Conservation (phyloP, 768 basidiomycete species). For the Scleroderma citrinum region DNA sequence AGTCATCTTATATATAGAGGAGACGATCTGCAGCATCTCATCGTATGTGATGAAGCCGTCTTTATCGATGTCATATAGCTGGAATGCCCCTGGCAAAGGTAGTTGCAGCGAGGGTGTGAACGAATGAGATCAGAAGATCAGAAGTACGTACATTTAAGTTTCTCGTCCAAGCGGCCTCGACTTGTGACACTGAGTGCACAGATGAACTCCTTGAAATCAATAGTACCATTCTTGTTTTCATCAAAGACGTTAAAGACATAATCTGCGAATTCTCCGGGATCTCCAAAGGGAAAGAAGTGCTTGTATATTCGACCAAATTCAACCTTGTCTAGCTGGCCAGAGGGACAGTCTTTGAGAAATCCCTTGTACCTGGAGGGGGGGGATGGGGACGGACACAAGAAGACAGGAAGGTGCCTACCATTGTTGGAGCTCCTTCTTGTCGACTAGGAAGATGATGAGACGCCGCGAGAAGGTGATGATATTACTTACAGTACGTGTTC, state of each 20-base stretch:
- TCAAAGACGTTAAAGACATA: slow-evolving; percentile 99
- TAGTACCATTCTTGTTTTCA: slow-evolving; percentile 90
- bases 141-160: slow-evolving; percentile 81
- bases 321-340: slow-evolving; percentile 90
- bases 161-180: slow-evolving; percentile 91
- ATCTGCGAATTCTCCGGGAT: slow-evolving; percentile 93
- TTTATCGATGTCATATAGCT: slow-evolving; percentile 97
- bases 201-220: slow-evolving; percentile 99
- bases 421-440: slow-evolving; percentile 95
- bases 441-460: slow-evolving; percentile 48
- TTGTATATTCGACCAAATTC: slow-evolving; percentile 98
- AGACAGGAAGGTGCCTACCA: slow-evolving; percentile 44
- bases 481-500: slow-evolving; percentile 85
- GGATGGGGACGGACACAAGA: slow-evolving; percentile 5
- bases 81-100: slow-evolving; percentile 84
- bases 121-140: slow-evolving; percentile 2
- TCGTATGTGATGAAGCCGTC: slow-evolving; percentile 98
- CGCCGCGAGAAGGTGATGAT: slow-evolving; percentile 15
- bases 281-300: slow-evolving; percentile 99
- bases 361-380: slow-evolving; percentile 82
- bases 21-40: slow-evolving; percentile 98
- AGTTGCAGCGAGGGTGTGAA: slow-evolving; percentile 12
- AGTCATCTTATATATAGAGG: slow-evolving; percentile 99
- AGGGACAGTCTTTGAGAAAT: slow-evolving; percentile 97
- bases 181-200: slow-evolving; percentile 94